phyloP scores from a whole-genome alignment of 2,329 filamentous ascomycete species.

The Plenodomus lindquistii region DNA sequence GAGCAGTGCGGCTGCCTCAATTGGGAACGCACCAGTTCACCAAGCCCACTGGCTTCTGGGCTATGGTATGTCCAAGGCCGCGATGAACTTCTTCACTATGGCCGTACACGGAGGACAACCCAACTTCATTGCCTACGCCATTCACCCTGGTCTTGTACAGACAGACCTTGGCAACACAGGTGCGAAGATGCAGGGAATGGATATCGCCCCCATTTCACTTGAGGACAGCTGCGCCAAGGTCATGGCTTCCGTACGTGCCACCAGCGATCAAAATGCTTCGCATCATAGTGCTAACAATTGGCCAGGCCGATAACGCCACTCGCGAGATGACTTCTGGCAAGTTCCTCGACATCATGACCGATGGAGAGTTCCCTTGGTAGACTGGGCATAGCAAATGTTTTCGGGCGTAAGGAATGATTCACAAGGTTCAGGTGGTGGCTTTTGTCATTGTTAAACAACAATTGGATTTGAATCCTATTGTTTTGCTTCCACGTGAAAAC shows the following conservation, averaged over 20 bases:
- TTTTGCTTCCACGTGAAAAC: too few species aligned
- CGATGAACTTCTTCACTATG: conserved; percentile 3
- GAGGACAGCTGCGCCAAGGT: conserved; percentile 2
- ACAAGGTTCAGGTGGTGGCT: too few species aligned
- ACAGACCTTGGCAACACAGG: conserved; percentile 15
- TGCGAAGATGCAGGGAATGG: conserved; percentile 5
- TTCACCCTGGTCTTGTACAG: conserved; percentile 7
- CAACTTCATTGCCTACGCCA: neutral
- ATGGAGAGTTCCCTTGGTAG: neutral
- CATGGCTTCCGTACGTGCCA: conserved; percentile 1
- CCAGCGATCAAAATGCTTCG: neutral
- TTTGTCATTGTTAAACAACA: too few species aligned
- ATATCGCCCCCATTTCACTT: conserved; percentile 9
- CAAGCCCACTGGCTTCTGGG: neutral
- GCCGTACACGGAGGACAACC: neutral
- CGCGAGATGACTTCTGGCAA: conserved; percentile 6
- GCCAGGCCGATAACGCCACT: conserved; percentile 6
- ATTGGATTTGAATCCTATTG: too few species aligned
- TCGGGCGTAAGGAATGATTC: too few species aligned
- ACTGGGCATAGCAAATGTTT: too few species aligned
- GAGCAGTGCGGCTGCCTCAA: conserved; percentile 9
- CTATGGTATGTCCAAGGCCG: conserved; percentile 7
- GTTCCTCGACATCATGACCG: conserved; percentile 1
- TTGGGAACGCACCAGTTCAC: conserved; percentile 1
- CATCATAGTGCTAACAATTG: neutral